phyloP scores from a whole-genome alignment of 768 basidiomycete species.

The Albatrellus ellisii region DNA sequence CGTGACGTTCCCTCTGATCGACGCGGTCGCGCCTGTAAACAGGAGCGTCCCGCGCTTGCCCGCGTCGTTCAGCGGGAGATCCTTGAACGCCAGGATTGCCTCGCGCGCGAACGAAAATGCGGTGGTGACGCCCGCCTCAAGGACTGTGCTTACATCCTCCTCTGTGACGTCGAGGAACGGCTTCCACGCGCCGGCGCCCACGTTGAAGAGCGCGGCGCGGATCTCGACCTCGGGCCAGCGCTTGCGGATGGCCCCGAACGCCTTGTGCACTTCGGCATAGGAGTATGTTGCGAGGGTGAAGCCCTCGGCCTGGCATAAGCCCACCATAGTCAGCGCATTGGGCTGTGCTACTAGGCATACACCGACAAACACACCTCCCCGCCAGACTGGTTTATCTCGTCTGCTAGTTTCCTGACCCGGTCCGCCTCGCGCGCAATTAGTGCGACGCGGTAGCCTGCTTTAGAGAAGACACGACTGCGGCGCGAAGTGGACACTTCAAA shows the following conservation, averaged over 20 bases:
- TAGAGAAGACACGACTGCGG: constrained; percentile 24
- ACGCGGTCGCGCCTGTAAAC: constrained; percentile 33
- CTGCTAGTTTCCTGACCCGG: constrained; percentile 21
- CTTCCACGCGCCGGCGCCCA: constrained; percentile 24
- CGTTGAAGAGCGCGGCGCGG: constrained; percentile 29
- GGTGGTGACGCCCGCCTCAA: constrained; percentile 23
- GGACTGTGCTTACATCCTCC: constrained; percentile 18
- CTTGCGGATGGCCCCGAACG: constrained; percentile 21
- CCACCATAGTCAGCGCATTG: neutral
- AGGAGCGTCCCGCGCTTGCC: constrained; percentile 29
- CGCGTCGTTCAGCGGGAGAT: constrained; percentile 18
- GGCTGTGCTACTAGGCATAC: neutral
- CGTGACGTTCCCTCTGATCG: constrained; percentile 24
- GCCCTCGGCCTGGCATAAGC: constrained; percentile 18
- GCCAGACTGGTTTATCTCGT: constrained; percentile 22
- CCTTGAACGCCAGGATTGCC: constrained; percentile 22
- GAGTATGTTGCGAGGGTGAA: constrained; percentile 25
- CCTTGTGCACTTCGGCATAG: constrained; percentile 18
- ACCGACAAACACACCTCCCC: constrained; percentile 19
- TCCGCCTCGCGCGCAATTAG: constrained; percentile 24
- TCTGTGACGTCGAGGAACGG: constrained; percentile 27
- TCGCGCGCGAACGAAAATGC: constrained; percentile 28
- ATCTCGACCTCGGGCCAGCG: constrained; percentile 23
- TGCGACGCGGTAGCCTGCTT: constrained; percentile 28
- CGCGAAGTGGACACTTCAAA: neutral